Base-by-base conservation (phyloP, 2,329 filamentous ascomycete species). In the Pseudocercospora vitis region DNA sequence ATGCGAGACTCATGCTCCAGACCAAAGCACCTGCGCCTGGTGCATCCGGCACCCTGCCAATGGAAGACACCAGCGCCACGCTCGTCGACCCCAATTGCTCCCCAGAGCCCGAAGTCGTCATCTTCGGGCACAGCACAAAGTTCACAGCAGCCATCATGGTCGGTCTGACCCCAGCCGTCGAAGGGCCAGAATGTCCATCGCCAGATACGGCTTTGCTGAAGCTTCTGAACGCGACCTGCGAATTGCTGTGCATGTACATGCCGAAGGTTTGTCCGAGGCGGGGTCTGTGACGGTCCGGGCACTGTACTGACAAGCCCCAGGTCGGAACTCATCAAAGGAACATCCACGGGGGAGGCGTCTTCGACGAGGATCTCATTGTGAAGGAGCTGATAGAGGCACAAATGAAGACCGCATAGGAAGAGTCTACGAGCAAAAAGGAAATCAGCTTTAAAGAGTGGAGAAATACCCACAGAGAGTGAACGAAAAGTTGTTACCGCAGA, bases 311-410 rank as follows among this genome's bases (percentile, higher is more conserved):
- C 26, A 53, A 50, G 16, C 48, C n/a, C 52, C 35, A 45, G 42
- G 33, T 66, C 9, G 60, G 56, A 11, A 55, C 50, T 11, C 64
- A 66, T 50, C 62, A 65, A 48, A 58, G 62, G 31, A 61, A 57
- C 50, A 61, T 66, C 26, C 62, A 63, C 47, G 63, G 63, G 18
- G 63, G 63, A n/a, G 63, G 63, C 8, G 59, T 65, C 23, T 62
- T 63, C 24, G 63, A 66, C 29, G 60, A 62, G 44, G 62, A 58
- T 32, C 40, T 52, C 19, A 52, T 62, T 48, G 50, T 28, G 6
- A 24, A 26, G 4, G 57, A 56, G 35, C 39, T 59, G 32, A 42
- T 53, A 31, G 46, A 56, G 14, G 55, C 51, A 1, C 52, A 58
- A 51, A 53, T 45, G 51, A 57, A 39, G 44, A 19, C 50, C n/a